These are phyloP conservation scores for Emergomyces africanus DNA, from an alignment of 2,329 filamentous ascomycete genomes.

Conservation along the genomic window DNA sequence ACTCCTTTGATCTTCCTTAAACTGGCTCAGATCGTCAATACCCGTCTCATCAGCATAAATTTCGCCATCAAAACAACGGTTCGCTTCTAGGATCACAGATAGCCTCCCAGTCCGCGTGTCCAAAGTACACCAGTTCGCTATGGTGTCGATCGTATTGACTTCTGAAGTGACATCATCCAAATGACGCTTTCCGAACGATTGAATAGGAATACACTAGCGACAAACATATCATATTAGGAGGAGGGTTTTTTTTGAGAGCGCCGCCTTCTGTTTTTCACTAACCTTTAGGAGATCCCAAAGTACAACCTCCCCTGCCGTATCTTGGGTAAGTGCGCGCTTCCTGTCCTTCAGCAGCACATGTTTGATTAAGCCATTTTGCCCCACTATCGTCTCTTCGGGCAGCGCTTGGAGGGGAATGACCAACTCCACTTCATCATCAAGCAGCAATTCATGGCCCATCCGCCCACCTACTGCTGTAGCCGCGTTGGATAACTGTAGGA, in stretches of 20 bases:
- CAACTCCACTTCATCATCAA: slow-evolving; percentile 36
- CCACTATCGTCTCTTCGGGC: slow-evolving; percentile 76
- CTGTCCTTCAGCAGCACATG: slow-evolving; percentile 85
- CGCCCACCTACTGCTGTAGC: slow-evolving; percentile 42
- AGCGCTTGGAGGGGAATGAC: slow-evolving; percentile 53
- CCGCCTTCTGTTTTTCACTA: slow-evolving; percentile 14
- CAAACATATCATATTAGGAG: slow-evolving; percentile 10
- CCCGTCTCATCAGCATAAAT: slow-evolving; percentile 87
- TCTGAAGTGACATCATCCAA: slow-evolving; percentile 81
- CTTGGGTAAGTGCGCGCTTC: slow-evolving; percentile 74
- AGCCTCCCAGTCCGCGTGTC: slow-evolving; percentile 87
- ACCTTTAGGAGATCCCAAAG: slow-evolving; percentile 89
- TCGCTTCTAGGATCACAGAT: slow-evolving; percentile 81
- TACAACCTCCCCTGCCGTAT: slow-evolving; percentile 88
- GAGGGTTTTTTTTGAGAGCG: background rate
- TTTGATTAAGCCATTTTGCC: slow-evolving; percentile 90
- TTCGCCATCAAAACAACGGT: slow-evolving; percentile 94
- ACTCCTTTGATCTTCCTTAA: slow-evolving; percentile 90
- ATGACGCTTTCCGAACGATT: slow-evolving; percentile 88
- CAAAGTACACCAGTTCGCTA: slow-evolving; percentile 92
- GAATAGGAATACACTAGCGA: slow-evolving; percentile 63
- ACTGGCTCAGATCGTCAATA: slow-evolving; percentile 60
- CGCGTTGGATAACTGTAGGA: slow-evolving; percentile 74
- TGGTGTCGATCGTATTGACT: slow-evolving; percentile 76
- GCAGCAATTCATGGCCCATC: slow-evolving; percentile 19